phyloP scores from a whole-genome alignment of 306 rosid species.

The Cajanus cajan region DNA sequence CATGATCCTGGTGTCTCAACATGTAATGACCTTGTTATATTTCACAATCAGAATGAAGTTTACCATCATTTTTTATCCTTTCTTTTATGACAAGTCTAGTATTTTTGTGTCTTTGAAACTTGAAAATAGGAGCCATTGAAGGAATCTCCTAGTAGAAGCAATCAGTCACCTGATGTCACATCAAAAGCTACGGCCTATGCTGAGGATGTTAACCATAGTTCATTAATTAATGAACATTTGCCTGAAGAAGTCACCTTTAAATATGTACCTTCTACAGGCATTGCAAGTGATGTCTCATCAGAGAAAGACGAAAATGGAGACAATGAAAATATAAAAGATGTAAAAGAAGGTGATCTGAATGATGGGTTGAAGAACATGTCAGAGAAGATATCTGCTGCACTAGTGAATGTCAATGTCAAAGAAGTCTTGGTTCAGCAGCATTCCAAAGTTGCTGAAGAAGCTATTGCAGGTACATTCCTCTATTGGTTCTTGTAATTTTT shows the following conservation, averaged over 20 bases:
- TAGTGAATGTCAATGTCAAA: constrained; percentile 76
- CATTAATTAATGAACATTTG: constrained; percentile 42
- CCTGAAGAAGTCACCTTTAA: constrained; percentile 60
- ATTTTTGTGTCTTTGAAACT: constrained; percentile 23
- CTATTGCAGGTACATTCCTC: constrained; percentile 75
- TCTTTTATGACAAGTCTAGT: neutral
- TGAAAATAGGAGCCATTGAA: constrained; percentile 60
- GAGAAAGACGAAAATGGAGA: constrained; percentile 32
- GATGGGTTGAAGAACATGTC: constrained; percentile 56
- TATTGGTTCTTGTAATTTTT: neutral
- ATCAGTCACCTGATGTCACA: constrained; percentile 74
- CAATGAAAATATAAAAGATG: constrained; percentile 19
- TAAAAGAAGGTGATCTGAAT: constrained; percentile 35
- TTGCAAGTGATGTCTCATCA: constrained; percentile 24
- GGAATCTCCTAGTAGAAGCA: constrained; percentile 63
- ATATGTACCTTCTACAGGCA: constrained; percentile 32
- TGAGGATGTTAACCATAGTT: constrained; percentile 41
- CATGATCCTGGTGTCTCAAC: neutral
- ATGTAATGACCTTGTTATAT: neutral
- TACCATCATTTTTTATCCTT: neutral
- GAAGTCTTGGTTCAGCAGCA: constrained; percentile 97
- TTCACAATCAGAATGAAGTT: neutral
- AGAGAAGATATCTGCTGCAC: constrained; percentile 79
- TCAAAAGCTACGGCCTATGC: constrained; percentile 48
- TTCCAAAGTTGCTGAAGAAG: constrained; percentile 98